Percentiles rank a stretch among this genome's conserved stretches.
phyloP scores from a whole-genome alignment of 805 yeast species.

The Starmerella geochares region DNA sequence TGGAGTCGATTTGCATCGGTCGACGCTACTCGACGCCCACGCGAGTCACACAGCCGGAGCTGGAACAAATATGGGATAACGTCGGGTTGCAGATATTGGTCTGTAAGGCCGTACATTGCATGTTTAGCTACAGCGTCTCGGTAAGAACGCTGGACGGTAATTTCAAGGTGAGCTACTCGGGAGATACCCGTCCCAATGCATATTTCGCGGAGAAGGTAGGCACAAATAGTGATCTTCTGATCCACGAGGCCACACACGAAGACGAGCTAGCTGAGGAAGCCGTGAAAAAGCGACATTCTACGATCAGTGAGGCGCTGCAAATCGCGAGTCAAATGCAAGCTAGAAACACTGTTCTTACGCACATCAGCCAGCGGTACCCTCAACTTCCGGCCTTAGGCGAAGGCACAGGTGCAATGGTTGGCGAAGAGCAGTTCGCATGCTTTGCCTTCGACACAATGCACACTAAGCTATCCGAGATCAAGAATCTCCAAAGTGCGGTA shows the following conservation, averaged over 20 bases:
- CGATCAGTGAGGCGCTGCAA: conserved; percentile 73
- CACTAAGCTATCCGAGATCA: conserved; percentile 39
- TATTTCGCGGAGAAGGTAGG: conserved; percentile 56
- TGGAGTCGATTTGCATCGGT: conserved; percentile 47
- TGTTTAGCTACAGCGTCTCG: conserved; percentile 62
- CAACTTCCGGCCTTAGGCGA: conserved; percentile 36
- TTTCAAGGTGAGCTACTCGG: conserved; percentile 79
- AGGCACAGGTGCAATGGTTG: conserved; percentile 9
- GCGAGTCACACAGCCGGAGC: not conserved
- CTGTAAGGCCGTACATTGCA: conserved; percentile 76
- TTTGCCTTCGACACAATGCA: conserved; percentile 62
- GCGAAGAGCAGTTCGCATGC: conserved; percentile 28
- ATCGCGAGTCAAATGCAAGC: conserved; percentile 66
- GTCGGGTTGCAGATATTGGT: conserved; percentile 31
- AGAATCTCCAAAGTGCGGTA: conserved; percentile 27
- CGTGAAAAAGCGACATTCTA: conserved; percentile 68
- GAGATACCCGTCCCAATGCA: conserved; percentile 82
- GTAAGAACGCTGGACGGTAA: conserved; percentile 33
- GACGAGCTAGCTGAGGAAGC: conserved; percentile 73
- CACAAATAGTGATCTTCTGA: conserved; percentile 52
- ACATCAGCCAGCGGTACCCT: conserved; percentile 84
- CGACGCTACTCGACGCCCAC: conserved; percentile 23
- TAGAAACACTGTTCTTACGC: conserved; percentile 64
- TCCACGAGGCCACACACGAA: conserved; percentile 91
- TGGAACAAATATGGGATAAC: not conserved